Evolutionary conservation across 257 asterid species (phyloP), one percentile per base, ranked within the genome.

Genomic region (Solanum habrochaites): DNA sequence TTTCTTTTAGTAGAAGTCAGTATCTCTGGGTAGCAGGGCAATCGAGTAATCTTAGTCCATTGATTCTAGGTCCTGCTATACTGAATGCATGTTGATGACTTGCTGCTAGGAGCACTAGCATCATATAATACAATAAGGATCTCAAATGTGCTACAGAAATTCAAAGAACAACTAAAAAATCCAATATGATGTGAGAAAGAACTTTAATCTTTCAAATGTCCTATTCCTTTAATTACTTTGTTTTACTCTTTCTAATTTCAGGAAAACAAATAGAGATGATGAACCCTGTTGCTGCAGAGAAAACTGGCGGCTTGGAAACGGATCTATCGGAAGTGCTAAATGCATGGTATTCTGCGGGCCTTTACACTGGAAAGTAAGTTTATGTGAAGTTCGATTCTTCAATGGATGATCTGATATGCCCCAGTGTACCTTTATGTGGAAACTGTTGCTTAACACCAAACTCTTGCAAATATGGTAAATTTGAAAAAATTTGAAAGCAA

Each of bases 331-430:
- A 75, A 83, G 94, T 94, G 83, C 89, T 95, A 86, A 93, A 90
- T 87, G 98, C 98, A 84, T 96, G 98, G 97, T 95, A 92, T 77
- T 88, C 93, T 49, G 98, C 98, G 6, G 98, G 98, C 45, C 90
- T 92, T 89, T 88, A 91, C 89, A 95, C 99, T 40, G 99, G 98
- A 86, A 96, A 95, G 99, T 96, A 90, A 95, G 98, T 45, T 25
- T 13, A 23, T 74, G 82, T 75, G 83, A 75, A 42, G n/a, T n/a
- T 27, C 2, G n/a, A 42, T 74, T 77, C 39, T 43, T 43, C 27
- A 15, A 47, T 45, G 11, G 40, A 80, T 80, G 85, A 27, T 47
- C 69, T 29, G 18, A 47, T 80, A 47, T 47, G 6, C 66, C 29
- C 42, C 67, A 80, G 84, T 80, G 25, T 80, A 16, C 42, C 42